Percentiles rank a stretch among this genome's conserved stretches.
Evolutionary conservation across 2,329 filamentous ascomycete genomes (phyloP).

Genomic region (Aspergillus novofumigatus): DNA sequence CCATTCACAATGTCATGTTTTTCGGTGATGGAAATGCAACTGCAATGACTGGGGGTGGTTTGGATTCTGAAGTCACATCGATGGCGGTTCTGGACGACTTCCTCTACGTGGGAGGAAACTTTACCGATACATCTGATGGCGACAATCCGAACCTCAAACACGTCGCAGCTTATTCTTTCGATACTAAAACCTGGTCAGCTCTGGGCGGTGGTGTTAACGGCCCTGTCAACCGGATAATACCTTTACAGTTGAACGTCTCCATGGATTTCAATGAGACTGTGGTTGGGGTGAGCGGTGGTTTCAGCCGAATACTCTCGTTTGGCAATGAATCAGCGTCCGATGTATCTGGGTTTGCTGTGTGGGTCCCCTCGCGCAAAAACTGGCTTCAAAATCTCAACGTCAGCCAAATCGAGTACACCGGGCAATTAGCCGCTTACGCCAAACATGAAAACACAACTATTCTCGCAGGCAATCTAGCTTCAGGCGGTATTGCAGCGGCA

Average conservation of each 20-base stretch:
- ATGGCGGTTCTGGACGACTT: conserved; percentile 63
- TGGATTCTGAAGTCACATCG: conserved; percentile 73
- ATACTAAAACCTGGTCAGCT: conserved; percentile 66
- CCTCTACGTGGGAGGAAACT: conserved; percentile 80
- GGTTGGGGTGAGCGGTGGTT: conserved; percentile 75
- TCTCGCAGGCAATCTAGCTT: conserved; percentile 78
- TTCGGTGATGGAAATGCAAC: conserved; percentile 62
- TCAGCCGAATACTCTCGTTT: conserved; percentile 68
- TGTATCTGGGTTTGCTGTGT: conserved; percentile 77
- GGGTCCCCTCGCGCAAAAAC: conserved; percentile 79
- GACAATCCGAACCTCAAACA: conserved; percentile 64
- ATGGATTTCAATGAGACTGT: conserved; percentile 64
- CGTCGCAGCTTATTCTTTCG: conserved; percentile 70
- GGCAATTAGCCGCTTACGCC: conserved; percentile 68
- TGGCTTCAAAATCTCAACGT: conserved; percentile 80
- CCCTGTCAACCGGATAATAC: conserved; percentile 67
- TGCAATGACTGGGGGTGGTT: conserved; percentile 63
- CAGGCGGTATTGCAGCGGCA: conserved; percentile 66
- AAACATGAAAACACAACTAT: conserved; percentile 56
- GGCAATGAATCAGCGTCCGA: conserved; percentile 55
- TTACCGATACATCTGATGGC: conserved; percentile 66
- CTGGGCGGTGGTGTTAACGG: conserved; percentile 86
- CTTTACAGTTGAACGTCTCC: conserved; percentile 75
- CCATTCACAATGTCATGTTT: conserved; percentile 71
- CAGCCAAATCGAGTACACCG: conserved; percentile 63